Base-by-base conservation (phyloP, 805 yeast species). In the Lipomyces anomalus region DNA sequence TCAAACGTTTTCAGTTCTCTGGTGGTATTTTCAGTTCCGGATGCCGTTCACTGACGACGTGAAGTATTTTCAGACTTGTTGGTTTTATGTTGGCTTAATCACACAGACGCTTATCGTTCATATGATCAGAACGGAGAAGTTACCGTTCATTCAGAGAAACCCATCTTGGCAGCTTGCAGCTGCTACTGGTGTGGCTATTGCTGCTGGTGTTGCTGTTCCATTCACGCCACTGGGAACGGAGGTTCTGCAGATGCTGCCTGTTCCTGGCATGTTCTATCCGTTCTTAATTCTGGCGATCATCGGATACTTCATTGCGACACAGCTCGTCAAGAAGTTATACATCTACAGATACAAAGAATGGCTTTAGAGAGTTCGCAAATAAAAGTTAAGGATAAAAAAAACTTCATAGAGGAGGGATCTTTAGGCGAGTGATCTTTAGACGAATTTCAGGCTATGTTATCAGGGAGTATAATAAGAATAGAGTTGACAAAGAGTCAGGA, bases 81-180 rank as follows among this genome's bases (percentile, higher is more conserved):
- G 55, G 55, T 50, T 50, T 28, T 50, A 50, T 28, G 49, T 48
- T 28, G 53, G 55, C 17, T 24, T 50, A 36, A 48, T 50, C 42
- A 48, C 55, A n/a, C 55, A 50, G 47, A 44, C 50, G 7, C 42
- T 50, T 24, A 50, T 50, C 29, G 53, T 50, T 33, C 55, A 50
- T 43, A 48, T 50, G 53, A 50, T 50, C 42, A 46, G 55, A 18
- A 50, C 55, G 22, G 55, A 50, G 44, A 50, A 50, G 50, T 21
- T 50, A 18, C 55, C 55, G n/a, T 47, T 50, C 42, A 41, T 50
- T 33, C 55, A 50, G 49, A 48, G 55, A 29, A 43, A 37, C 38
- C 53, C 55, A 13, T 50, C 55, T 6, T 50, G 55, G 55, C 55
- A 50, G 40, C 46, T 50, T 6, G 42, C 43, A 4, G 35, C 39